Percentiles rank a stretch among this genome's conserved stretches.
phyloP scores from a whole-genome alignment of 768 basidiomycete species.

The Termitomyces sp. region DNA sequence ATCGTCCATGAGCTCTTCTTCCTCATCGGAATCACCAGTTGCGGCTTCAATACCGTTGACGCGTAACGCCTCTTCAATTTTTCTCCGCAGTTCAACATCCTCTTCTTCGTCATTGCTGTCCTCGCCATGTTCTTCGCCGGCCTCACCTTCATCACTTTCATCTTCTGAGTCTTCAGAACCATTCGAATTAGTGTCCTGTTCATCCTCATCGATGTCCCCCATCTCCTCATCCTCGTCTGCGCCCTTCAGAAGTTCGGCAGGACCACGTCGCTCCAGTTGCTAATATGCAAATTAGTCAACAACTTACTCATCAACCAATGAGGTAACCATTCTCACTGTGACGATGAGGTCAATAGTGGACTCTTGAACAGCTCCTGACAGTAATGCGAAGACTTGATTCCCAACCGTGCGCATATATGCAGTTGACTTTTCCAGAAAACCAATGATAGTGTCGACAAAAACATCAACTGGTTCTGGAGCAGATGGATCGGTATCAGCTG shows the following conservation, averaged over 20 bases:
- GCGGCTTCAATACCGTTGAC: constrained; percentile 54
- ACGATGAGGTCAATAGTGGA: constrained; percentile 79
- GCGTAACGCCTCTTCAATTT: constrained; percentile 59
- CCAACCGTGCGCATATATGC: constrained; percentile 76
- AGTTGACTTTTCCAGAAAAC: constrained; percentile 79
- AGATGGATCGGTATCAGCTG: constrained; percentile 27
- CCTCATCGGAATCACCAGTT: constrained; percentile 52
- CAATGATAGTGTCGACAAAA: constrained; percentile 86
- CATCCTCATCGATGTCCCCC: constrained; percentile 39
- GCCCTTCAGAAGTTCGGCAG: constrained; percentile 46
- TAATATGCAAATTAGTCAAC: constrained; percentile 23
- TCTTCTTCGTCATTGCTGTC: constrained; percentile 43
- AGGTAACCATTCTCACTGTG: constrained; percentile 45
- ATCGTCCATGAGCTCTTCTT: constrained; percentile 86
- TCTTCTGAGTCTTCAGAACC: constrained; percentile 26
- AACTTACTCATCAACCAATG: not conserved
- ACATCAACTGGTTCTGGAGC: constrained; percentile 70
- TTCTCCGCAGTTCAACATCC: constrained; percentile 59
- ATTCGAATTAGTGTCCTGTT: constrained; percentile 18
- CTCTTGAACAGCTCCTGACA: constrained; percentile 60
- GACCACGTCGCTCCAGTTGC: constrained; percentile 80
- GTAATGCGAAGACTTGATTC: constrained; percentile 71
- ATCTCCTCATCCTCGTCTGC: constrained; percentile 41
- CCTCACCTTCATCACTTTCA: constrained; percentile 28
- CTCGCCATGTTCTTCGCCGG: constrained; percentile 25